Base-by-base conservation (phyloP, 768 basidiomycete species). In the Naematelia encephala region DNA sequence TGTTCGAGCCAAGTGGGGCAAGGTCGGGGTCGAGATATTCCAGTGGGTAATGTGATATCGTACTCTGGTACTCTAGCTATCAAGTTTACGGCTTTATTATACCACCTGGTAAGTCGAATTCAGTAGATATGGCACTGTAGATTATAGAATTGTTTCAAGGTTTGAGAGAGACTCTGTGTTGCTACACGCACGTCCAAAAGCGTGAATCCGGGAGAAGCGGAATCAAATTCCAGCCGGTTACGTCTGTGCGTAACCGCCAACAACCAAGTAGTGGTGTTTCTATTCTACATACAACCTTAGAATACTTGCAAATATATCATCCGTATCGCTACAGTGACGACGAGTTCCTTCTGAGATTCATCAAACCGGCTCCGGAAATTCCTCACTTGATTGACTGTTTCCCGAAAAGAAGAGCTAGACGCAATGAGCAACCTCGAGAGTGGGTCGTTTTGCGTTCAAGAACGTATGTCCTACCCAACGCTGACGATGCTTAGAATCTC, bases 381-480 rank as follows among this genome's bases (percentile, higher is more conserved):
- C n/a, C n/a, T n/a, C n/a, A n/a, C n/a, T n/a, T n/a, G n/a, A n/a
- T n/a, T n/a, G n/a, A n/a, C n/a, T n/a, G n/a, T n/a, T n/a, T n/a
- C n/a, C n/a, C n/a, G n/a, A n/a, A n/a, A n/a, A n/a, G n/a, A n/a
- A n/a, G n/a, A n/a, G n/a, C n/a, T n/a, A n/a, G n/a, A n/a, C n/a
- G n/a, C n/a, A n/a, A 79, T 78, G 75, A 75, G 75, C 56, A 75
- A 76, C 57, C 67, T 96, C 66, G 91, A 96, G 80, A 94, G 92
- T 91, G 73, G 82, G 91, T 78, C 14, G 22, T 27, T 16, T 30
- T 16, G 10, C 45, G 23, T 23, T n/a, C n/a, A n/a, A n/a, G n/a
- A n/a, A n/a, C n/a, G n/a, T n/a, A n/a, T n/a, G n/a, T n/a, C n/a
- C 11, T 49, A 21, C 22, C 16, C 8, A 19, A 11, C 27, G 22